Conservation (phyloP, 2,329 filamentous ascomycete genomes). For the Claviceps capensis region DNA sequence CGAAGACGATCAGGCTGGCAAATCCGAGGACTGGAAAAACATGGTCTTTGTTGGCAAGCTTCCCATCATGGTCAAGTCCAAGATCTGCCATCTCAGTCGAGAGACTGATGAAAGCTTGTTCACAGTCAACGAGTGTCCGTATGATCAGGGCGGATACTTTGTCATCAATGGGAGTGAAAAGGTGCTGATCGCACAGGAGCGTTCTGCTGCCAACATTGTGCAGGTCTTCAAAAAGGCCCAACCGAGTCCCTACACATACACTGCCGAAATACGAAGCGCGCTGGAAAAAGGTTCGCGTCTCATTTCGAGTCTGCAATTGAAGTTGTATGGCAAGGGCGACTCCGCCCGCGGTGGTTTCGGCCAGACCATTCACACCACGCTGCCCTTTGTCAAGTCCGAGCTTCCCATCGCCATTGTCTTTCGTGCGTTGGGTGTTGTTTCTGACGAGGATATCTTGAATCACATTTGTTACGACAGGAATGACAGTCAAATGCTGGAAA, state of each 20-base stretch:
- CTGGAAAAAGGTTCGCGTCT: constrained; percentile 91
- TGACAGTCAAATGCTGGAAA: constrained; percentile 94
- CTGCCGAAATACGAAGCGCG: constrained; percentile 91
- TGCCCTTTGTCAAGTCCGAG: constrained; percentile 89
- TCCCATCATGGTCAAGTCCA: constrained; percentile 95
- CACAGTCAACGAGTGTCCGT: constrained; percentile 88
- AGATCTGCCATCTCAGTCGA: constrained; percentile 79
- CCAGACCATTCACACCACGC: constrained; percentile 75
- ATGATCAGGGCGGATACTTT: constrained; percentile 97
- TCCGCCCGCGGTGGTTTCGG: constrained; percentile 64
- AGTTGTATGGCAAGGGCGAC: constrained; percentile 77
- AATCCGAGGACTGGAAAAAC: constrained; percentile 45
- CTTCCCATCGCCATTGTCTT: constrained; percentile 93
- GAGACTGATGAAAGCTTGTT: constrained; percentile 79
- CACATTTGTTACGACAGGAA: constrained; percentile 94
- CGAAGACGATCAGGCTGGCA: constrained; percentile 36
- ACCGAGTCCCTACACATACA: constrained; percentile 83
- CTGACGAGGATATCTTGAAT: constrained; percentile 94
- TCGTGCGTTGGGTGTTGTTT: constrained; percentile 86
- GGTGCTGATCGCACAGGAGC: constrained; percentile 93
- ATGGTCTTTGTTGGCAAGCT: constrained; percentile 89
- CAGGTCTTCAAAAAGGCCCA: constrained; percentile 97
- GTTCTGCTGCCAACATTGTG: constrained; percentile 94
- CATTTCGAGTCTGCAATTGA: constrained; percentile 84
- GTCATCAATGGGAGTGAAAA: constrained; percentile 99